phyloP scores from a whole-genome alignment of 2,329 filamentous ascomycete genomes.

The Colletotrichum sp. region DNA sequence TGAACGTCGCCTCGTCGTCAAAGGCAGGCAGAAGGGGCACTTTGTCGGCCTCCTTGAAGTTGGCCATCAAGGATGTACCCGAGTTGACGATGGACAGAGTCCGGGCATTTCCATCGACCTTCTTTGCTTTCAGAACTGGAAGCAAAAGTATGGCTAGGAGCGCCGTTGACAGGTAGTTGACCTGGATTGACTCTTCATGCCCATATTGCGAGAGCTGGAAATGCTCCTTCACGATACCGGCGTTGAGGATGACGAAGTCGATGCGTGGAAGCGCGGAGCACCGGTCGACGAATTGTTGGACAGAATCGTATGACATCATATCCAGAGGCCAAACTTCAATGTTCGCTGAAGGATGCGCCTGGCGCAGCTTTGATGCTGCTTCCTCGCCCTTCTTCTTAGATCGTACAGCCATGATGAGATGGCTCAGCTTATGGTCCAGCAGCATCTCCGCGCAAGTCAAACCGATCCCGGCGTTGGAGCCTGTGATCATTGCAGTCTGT shows the following conservation, averaged over 20 bases:
- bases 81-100: conserved; percentile 35
- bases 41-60: conserved; percentile 26
- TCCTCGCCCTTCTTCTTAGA: conserved; percentile 44
- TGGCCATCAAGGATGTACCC: conserved; percentile 26
- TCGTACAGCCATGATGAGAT: conserved; percentile 53
- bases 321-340: conserved; percentile 49
- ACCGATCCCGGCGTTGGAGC: conserved; percentile 54
- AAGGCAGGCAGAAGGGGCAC: conserved; percentile 28
- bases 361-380: conserved; percentile 38
- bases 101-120: conserved; percentile 20
- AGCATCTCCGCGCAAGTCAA: conserved; percentile 47
- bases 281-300: conserved; percentile 39
- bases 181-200: conserved; percentile 50
- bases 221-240: conserved; percentile 29
- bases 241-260: conserved; percentile 44
- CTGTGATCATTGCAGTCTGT: conserved; percentile 52
- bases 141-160: conserved; percentile 44
- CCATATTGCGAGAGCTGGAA: conserved; percentile 27
- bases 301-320: conserved; percentile 40
- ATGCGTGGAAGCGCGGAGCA: conserved; percentile 35
- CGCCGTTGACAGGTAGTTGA: conserved; percentile 58
- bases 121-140: conserved; percentile 33
- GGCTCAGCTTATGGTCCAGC: conserved; percentile 38
- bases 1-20: conserved; percentile 30
- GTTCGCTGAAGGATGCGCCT: conserved; percentile 31